Base-by-base conservation (phyloP, 371 early-diverging fungal species). In the Lichtheimia ramosa region DNA sequence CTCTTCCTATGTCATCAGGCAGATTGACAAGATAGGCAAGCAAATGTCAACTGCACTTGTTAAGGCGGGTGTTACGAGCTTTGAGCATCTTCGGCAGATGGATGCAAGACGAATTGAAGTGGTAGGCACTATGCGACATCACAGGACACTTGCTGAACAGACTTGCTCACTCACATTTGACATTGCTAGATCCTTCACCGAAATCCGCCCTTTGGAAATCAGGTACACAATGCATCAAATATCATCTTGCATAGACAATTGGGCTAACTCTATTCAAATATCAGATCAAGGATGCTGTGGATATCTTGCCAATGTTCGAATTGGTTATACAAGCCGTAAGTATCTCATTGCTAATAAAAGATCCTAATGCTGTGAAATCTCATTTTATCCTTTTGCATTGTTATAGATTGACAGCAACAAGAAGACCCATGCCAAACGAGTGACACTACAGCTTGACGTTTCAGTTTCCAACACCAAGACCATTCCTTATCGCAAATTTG, bases 171-270 rank as follows among this genome's bases (percentile, higher is more conserved):
- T 55, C 48, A 34, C 51, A 25, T 24, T 34, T 27, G 23, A 15
- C 57, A 48, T 43, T 40, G 5, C 3, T 48, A 81, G 82, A 59
- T 82, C 2, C 8, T 77, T 13, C 74, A 76, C 54, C 76, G 83
- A 10, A 74, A 75, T 43, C 78, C 83, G 14, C 83, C 83, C 0
- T 82, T 82, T 66, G 83, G 83, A 6, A 71, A 57, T 21, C 67
- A 78, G 61, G 79, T 78, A 68, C 14, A 43, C 1, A 15, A 55
- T 43, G 48, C n/a, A 13, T 10, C 10, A 2, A 27, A 48, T 43
- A 42, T 58, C 48, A 42, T 58, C 48, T 20, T 14, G 3, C 7
- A 34, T 34, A 34, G 2, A 10, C 34, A 34, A 6, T 5, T 34
- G 34, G 10, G 34, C 34, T 34, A 8, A 34, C 8, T 34, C 1